phyloP scores from a whole-genome alignment of 1,139 yeast genomes.

The Candida albicans region DNA sequence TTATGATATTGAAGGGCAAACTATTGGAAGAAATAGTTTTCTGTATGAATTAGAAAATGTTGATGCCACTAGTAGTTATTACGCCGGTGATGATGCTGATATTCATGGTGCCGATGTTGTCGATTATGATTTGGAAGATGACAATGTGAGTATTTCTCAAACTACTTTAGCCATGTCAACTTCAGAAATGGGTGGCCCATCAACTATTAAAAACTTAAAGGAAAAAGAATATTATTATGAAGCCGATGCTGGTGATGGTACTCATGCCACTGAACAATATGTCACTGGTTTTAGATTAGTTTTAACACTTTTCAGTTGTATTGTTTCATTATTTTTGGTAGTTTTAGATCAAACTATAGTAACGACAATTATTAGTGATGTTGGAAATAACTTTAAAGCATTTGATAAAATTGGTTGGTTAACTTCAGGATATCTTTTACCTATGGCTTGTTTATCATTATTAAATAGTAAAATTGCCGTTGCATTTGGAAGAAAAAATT shows the following conservation, averaged over 20 bases:
- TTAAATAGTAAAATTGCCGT: slow-evolving; percentile 62
- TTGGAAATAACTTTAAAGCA: slow-evolving; percentile 51
- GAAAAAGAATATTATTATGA: slow-evolving; percentile 21
- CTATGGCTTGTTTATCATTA: slow-evolving; percentile 57
- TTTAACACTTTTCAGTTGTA: slow-evolving; percentile 46
- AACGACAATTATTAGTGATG: slow-evolving; percentile 52
- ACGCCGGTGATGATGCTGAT: neutral
- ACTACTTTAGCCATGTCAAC: slow-evolving; percentile 6
- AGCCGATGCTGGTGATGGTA: slow-evolving; percentile 59
- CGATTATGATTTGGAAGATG: neutral
- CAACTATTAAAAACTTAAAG: neutral
- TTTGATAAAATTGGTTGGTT: slow-evolving; percentile 51
- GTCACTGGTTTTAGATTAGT: slow-evolving; percentile 41
- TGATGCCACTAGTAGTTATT: neutral
- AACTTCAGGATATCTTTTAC: slow-evolving; percentile 53
- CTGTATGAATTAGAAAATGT: too few relatives aligned
- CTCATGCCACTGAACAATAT: slow-evolving; percentile 47
- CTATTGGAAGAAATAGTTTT: neutral
- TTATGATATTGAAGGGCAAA: neutral
- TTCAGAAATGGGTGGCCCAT: neutral
- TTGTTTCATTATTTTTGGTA: slow-evolving; percentile 52
- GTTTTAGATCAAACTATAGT: slow-evolving; percentile 71
- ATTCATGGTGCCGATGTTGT: neutral
- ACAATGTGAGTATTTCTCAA: slow-evolving; percentile 3
- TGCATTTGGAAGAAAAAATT: slow-evolving; percentile 58